phyloP scores from a whole-genome alignment of 768 basidiomycete genomes.

The Tricholomella constricta region DNA sequence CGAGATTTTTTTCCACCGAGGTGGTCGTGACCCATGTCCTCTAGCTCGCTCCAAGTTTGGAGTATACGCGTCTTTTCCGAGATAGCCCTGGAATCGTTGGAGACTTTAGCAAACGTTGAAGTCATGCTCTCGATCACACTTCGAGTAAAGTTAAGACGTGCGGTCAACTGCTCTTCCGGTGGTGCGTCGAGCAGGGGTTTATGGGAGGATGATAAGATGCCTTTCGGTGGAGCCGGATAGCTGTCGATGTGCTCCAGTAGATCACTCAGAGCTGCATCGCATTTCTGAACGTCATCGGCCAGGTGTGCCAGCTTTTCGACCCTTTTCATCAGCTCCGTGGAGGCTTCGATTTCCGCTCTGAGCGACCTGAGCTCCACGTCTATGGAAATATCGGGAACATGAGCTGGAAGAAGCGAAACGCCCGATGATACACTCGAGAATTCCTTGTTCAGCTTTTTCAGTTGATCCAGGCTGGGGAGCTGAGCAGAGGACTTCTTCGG shows the following conservation, averaged over 20 bases:
- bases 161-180: conserved; percentile 68
- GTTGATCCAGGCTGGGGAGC: conserved; percentile 55
- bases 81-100: conserved; percentile 60
- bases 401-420: conserved; percentile 46
- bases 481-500: conserved; percentile 42
- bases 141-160: conserved; percentile 66
- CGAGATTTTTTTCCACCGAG: conserved; percentile 63
- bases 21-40: conserved; percentile 78
- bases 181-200: conserved; percentile 39
- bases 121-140: conserved; percentile 49
- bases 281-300: conserved; percentile 46
- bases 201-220: conserved; percentile 54
- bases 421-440: conserved; percentile 50
- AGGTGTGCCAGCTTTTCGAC: conserved; percentile 60
- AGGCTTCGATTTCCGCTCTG: conserved; percentile 55
- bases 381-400: conserved; percentile 39
- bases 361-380: conserved; percentile 67
- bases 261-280: conserved; percentile 81
- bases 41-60: conserved; percentile 80
- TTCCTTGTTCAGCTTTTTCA: conserved; percentile 45
- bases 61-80: conserved; percentile 65
- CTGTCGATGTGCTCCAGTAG: conserved; percentile 85
- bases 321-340: conserved; percentile 48
- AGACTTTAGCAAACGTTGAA: conserved; percentile 40
- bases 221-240: conserved; percentile 63